Evolutionary conservation across 331 rosid genomes (phyloP).

Genomic region (Pyrus hybrid): DNA sequence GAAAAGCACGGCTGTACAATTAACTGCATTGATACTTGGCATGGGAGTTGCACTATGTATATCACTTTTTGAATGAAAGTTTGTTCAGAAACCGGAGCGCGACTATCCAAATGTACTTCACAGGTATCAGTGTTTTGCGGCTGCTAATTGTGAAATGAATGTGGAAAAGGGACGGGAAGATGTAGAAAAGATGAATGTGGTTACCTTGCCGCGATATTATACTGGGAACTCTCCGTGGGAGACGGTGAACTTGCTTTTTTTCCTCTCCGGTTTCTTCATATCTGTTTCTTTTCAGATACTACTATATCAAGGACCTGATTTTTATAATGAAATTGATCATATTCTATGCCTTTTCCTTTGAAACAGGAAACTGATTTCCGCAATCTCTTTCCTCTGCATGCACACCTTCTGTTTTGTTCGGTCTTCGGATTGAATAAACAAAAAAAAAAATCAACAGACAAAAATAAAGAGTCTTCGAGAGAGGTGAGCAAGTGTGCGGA

Average conservation of each 20-base stretch:
- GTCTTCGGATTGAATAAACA: background rate
- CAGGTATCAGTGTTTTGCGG: background rate
- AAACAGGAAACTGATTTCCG: background rate
- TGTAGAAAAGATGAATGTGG: background rate
- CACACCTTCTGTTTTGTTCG: background rate
- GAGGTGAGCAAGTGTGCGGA: background rate
- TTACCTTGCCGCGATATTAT: background rate
- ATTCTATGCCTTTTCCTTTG: background rate
- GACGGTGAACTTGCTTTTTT: background rate
- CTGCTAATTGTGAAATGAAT: background rate
- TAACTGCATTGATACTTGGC: conserved; percentile 68
- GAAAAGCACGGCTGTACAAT: conserved; percentile 43
- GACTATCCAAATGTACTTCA: background rate
- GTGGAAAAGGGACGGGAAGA: background rate
- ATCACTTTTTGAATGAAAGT: conserved; percentile 77
- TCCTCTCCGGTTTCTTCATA: background rate
- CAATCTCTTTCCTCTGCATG: background rate
- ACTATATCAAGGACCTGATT: background rate
- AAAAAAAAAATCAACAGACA: background rate
- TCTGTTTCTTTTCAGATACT: background rate
- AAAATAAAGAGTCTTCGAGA: background rate
- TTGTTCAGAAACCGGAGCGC: background rate
- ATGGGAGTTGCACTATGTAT: conserved; percentile 87
- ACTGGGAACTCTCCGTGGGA: background rate
- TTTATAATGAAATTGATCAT: background rate